Percentiles rank a stretch among this genome's conserved stretches.
Evolutionary conservation across 192 early-diverging fungal species (phyloP).

Genomic region (Coemansia furcata): DNA sequence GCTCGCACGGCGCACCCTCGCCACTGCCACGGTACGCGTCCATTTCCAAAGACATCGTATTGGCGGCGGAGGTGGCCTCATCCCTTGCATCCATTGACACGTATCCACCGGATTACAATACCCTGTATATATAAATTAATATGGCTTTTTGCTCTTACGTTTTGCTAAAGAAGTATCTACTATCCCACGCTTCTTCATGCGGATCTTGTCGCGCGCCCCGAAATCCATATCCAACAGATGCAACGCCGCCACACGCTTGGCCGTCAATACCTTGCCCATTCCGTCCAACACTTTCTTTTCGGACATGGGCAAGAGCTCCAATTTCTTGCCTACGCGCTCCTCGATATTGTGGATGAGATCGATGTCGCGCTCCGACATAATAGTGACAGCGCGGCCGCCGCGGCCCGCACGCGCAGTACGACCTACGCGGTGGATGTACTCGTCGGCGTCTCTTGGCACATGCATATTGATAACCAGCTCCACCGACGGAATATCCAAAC

Average conservation of each 20-base stretch:
- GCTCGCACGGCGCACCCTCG: not conserved
- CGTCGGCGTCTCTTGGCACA: conserved; percentile 90
- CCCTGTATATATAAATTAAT: not conserved
- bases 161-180: not conserved
- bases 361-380: conserved; percentile 85
- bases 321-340: conserved; percentile 74
- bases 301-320: conserved; percentile 71
- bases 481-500: conserved; percentile 96
- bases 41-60: conserved; percentile 27
- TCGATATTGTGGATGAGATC: conserved; percentile 90
- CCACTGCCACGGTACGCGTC: conserved; percentile 32
- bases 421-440: conserved; percentile 98
- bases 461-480: conserved; percentile 94
- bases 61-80: conserved; percentile 8
- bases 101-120: not conserved
- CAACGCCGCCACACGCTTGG: conserved; percentile 76
- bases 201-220: conserved; percentile 44
- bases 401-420: conserved; percentile 96
- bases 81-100: not conserved
- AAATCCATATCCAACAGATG: conserved; percentile 50
- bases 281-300: conserved; percentile 84
- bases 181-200: conserved; percentile 27
- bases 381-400: conserved; percentile 83
- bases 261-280: conserved; percentile 80
- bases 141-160: conserved; percentile 2